A percentile compares a stretch with the other conserved stretches of the same genome.
Conservation (phyloP, 805 yeast genomes). For the Wickerhamiella musiphila region DNA sequence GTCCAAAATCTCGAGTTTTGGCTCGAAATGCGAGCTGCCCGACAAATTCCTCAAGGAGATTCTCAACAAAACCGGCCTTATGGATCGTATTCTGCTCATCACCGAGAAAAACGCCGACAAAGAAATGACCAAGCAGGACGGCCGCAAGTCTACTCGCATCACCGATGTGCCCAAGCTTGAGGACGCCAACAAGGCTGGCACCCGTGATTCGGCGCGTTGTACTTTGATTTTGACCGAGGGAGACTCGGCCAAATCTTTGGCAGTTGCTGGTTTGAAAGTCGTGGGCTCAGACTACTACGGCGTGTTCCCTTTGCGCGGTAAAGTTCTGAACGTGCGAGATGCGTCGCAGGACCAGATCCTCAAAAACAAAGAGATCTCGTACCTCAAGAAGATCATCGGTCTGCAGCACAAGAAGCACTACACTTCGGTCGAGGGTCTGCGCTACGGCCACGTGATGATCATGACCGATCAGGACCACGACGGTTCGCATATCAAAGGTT, state of each 20-base stretch:
- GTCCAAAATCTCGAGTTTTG: conserved; percentile 75
- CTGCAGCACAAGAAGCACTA: conserved; percentile 81
- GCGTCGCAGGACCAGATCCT: conserved; percentile 91
- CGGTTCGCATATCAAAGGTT: conserved; percentile 94
- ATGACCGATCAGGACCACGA: conserved; percentile 99
- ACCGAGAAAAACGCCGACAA: conserved; percentile 81
- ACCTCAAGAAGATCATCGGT: conserved; percentile 88
- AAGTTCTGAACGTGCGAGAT: conserved; percentile 85
- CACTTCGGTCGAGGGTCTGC: conserved; percentile 49
- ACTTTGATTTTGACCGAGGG: conserved; percentile 92
- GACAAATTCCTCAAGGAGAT: conserved; percentile 60
- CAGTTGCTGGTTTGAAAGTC: conserved; percentile 84
- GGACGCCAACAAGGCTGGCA: conserved; percentile 95
- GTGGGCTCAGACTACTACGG: conserved; percentile 94
- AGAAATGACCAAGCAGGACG: conserved; percentile 77
- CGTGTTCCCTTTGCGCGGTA: conserved; percentile 90
- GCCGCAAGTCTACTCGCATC: conserved; percentile 61
- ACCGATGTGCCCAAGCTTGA: conserved; percentile 80
- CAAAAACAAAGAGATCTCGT: conserved; percentile 87
- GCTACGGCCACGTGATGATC: conserved; percentile 95
- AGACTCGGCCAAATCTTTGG: conserved; percentile 83
- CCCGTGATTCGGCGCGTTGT: conserved; percentile 79
- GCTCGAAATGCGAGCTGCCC: conserved; percentile 63
- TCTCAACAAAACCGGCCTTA: conserved; percentile 47
- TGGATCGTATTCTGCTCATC: conserved; percentile 54